A percentile compares a stretch with the other conserved stretches of the same genome.
Conservation (phyloP, 495 filamentous ascomycete genomes). For the Talaromyces adpressus region DNA sequence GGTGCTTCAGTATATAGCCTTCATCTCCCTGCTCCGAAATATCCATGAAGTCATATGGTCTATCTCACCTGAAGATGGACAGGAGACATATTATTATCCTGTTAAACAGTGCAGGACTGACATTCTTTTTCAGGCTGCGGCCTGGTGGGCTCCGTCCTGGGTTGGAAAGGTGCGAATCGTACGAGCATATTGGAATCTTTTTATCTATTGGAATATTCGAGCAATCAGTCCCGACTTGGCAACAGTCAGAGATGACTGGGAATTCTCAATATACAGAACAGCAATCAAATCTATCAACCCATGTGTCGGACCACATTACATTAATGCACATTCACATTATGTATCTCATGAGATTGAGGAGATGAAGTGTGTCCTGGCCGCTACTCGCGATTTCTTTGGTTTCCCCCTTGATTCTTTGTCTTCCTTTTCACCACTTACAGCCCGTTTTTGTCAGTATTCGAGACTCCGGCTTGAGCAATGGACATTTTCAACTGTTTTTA, state of each 20-base stretch:
- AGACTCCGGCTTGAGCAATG: background rate
- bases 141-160: conserved; percentile 4
- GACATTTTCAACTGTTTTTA: background rate
- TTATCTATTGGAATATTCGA: conserved; percentile 8
- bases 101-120: conserved; percentile 1
- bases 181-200: conserved; percentile 7
- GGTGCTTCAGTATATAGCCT: background rate
- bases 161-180: conserved; percentile 2
- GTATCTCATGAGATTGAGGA: background rate
- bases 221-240: background rate
- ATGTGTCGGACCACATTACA: background rate
- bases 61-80: background rate
- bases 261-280: background rate
- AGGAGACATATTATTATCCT: background rate
- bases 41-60: conserved; percentile 7
- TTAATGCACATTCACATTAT: background rate
- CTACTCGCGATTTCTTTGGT: conserved; percentile 4
- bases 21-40: conserved; percentile 3
- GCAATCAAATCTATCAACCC: background rate
- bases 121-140: background rate
- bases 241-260: background rate
- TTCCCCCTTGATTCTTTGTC: background rate
- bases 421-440: conserved; percentile 2
- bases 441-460: background rate
- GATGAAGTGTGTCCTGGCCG: conserved; percentile 7